Base-by-base conservation (phyloP, 345 rosid genomes). In the Salix brachista region DNA sequence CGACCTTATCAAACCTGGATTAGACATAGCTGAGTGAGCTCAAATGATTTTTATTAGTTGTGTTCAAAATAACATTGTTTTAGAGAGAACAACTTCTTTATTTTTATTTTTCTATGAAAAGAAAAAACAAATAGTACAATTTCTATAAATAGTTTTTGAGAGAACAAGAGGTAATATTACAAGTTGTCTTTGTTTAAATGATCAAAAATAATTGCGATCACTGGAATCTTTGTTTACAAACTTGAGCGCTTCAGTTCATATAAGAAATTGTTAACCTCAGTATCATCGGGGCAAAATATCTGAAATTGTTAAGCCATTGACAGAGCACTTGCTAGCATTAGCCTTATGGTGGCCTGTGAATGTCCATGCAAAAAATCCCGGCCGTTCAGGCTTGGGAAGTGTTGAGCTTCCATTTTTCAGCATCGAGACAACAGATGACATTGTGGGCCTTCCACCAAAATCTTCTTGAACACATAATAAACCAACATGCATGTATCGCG, bases 361-460 rank as follows among this genome's bases (percentile, higher is more conserved):
- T 44, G 80, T 83, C 44, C 70, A 44, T 4, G 26, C 9, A 21
- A 11, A 82, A 70, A 89, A 84, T 12, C 89, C 86, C 0, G 90
- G 94, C 65, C 78, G 66, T 67, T 65, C 18, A 2, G 94, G 89
- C 11, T 69, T 32, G 1, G 80, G 80, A 71, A 89, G 84, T 21
- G 84, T 74, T 65, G 76, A 28, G 6, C 80, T 71, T 4, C 86
- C 79, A 69, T 83, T 87, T 65, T 34, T 79, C 74, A 91, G 65
- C 88, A 87, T 86, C 34, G 71, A 37, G 65, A 86, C 80, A 7
- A 88, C 85, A 8, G 73, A 67, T 13, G 90, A 77, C 87, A 91
- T 82, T 6, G 84, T 78, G n/a, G n/a, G n/a, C n/a, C n/a, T n/a
- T n/a, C n/a, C n/a, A n/a, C n/a, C n/a, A n/a, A n/a, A n/a, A n/a